Evolutionary conservation across 257 asterid species (phyloP), one percentile per base, ranked within the genome.

Genomic region (Solanum medicagineum): DNA sequence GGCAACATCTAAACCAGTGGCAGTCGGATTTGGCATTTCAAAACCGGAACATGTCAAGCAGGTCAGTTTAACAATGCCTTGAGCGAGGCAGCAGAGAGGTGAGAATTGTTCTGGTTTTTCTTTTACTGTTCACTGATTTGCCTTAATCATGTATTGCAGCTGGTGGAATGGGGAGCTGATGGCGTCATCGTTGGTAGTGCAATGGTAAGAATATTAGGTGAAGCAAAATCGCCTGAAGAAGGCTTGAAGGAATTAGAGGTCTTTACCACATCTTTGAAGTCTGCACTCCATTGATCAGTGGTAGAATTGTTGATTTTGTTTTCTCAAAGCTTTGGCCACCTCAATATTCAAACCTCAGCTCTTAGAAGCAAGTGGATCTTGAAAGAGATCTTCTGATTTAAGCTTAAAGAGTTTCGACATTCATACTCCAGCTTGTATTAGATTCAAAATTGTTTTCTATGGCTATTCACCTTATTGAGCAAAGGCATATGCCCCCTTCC

Each of bases 111-210:
- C n/a, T 8, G 3, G 9, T 16, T 51, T 2, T 79, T 62, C 10
- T 7, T n/a, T 20, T 32, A n/a, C 49, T 69, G 47, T 60, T 16
- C 16, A 60, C 42, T 86, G 71, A 85, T 53, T 73, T 8, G 12
- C 63, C 19, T 42, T 53, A 8, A 10, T 40, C 29, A 63, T 7
- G 22, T 62, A 10, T 85, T 82, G 53, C 94, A 95, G 98, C 90
- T 95, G 83, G 96, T 93, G 6, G 93, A 85, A 65, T 95, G 98
- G 98, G 98, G 98, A 87, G 98, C 98, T 24, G 98, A 94, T 42
- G 98, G 98, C 4, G 98, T 95, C 86, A 95, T 95, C 84, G 95
- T 95, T 63, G 98, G 98, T 2, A 95, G 98, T 59, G 98, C 98
- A n/a, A 87, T 95, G 77, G 98, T 95, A 9, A 93, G 87, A 91